Evolutionary conservation across 2,329 filamentous ascomycete species (phyloP), one percentile per base, ranked within the genome.

Genomic region (Trichoderma aggressivum): DNA sequence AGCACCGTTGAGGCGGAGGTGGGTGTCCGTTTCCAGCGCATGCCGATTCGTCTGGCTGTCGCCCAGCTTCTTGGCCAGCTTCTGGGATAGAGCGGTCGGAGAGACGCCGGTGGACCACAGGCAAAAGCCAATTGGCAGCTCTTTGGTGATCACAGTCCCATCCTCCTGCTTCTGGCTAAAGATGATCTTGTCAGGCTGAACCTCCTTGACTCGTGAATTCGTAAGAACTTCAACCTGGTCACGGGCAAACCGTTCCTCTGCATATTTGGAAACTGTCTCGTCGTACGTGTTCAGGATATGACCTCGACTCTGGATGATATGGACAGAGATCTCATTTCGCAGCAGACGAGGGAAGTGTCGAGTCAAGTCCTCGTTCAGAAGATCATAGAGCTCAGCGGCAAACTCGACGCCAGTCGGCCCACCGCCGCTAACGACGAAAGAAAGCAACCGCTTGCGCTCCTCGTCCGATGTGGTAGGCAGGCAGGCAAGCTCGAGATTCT

Each of bases 251-350:
- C 93, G 91, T 67, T 93, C 89, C 82, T 99, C 96, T 24, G 96
- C 95, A 79, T 97, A 99, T 78, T 90, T 90, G 12, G 94, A 98
- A 1, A 99, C 87, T 0, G 94, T 91, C 82, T 99, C 96, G 75
- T 99, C 96, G 79, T 99, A 99, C 0, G 96, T 99, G 83, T 99
- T 99, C 34, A 99, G 86, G 74, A 99, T 99, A 76, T 99, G 96
- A 53, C 92, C 91, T 72, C 96, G 89, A 77, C 94, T 97, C 79
- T 99, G 96, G 73, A 99, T 98, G 60, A 99, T 87, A 78, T 99
- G 97, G 1, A 99, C 95, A 0, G 96, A 98, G 62, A 99, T 97
- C 80, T 99, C 94, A 79, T 98, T 98, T 73, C 96, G 90, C n/a
- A 99, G 83, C 34, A 99, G 89, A 73, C 90, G 91, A 3, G 96